A percentile compares a stretch with the other conserved stretches of the same genome.
Evolutionary conservation across 805 yeast species (phyloP).

Genomic region (Cyberlindnera sargentensis): DNA sequence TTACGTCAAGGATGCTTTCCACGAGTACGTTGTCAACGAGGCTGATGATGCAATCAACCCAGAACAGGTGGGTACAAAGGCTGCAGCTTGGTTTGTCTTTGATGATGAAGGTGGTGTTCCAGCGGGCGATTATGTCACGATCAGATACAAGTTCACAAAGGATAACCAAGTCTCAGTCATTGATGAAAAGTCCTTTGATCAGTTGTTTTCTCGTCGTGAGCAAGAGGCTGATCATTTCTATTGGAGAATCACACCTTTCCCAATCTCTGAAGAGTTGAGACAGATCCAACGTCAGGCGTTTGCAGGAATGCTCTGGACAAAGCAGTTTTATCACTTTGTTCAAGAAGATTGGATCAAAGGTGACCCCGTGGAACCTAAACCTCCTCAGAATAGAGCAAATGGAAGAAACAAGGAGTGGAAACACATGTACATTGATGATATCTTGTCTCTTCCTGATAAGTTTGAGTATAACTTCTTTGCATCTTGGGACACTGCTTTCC

Average conservation of each 20-base stretch:
- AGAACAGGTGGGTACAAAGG: constrained; percentile 64
- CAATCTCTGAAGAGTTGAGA: constrained; percentile 71
- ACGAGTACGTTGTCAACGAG: constrained; percentile 66
- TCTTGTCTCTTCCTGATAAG: constrained; percentile 85
- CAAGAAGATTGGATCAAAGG: constrained; percentile 85
- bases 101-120: constrained; percentile 74
- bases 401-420: constrained; percentile 89
- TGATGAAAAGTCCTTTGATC: constrained; percentile 71
- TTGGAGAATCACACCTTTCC: constrained; percentile 82
- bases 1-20: constrained; percentile 86
- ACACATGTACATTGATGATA: constrained; percentile 81
- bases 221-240: constrained; percentile 91
- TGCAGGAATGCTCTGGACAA: constrained; percentile 90
- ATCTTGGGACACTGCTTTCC: constrained; percentile 96
- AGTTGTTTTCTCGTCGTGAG: constrained; percentile 58
- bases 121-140: constrained; percentile 79
- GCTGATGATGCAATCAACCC: constrained; percentile 63
- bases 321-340: constrained; percentile 82
- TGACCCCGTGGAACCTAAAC: constrained; percentile 75
- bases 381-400: constrained; percentile 73
- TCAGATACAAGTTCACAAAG: constrained; percentile 65
- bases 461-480: constrained; percentile 97
- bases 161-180: constrained; percentile 19
- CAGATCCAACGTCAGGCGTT: constrained; percentile 88
- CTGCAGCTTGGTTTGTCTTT: constrained; percentile 78